Evolutionary conservation across 2,329 filamentous ascomycete species (phyloP).

Genomic region (Trichoderma koningiopsis): DNA sequence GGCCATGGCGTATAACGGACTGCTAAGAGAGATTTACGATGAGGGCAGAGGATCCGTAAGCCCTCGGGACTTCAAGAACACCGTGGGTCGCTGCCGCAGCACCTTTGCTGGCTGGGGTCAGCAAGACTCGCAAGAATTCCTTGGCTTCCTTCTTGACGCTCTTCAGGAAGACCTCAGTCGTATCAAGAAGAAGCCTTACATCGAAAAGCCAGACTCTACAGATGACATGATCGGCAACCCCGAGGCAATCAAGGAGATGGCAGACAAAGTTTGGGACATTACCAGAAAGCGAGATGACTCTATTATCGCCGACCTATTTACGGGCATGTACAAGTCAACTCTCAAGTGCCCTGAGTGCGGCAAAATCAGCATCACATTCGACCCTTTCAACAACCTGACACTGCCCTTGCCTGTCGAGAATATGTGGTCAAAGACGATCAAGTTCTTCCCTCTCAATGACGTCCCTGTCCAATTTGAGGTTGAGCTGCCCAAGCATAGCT

Average conservation of each 20-base stretch:
- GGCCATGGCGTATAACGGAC: slow-evolving; percentile 76
- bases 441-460: slow-evolving; percentile 76
- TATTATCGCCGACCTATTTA: slow-evolving; percentile 92
- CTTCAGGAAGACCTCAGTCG: slow-evolving; percentile 94
- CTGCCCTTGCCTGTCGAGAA: slow-evolving; percentile 87
- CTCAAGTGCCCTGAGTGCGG: slow-evolving; percentile 86
- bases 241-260: slow-evolving; percentile 78
- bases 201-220: slow-evolving; percentile 95
- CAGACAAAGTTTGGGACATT: slow-evolving; percentile 86
- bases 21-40: slow-evolving; percentile 78
- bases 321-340: slow-evolving; percentile 97
- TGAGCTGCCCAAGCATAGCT: slow-evolving; percentile 77
- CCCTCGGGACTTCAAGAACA: slow-evolving; percentile 79
- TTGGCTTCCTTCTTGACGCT: slow-evolving; percentile 91
- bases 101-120: slow-evolving; percentile 94
- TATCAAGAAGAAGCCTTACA: slow-evolving; percentile 93
- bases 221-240: slow-evolving; percentile 90
- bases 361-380: slow-evolving; percentile 98
- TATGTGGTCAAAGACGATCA: slow-evolving; percentile 73
- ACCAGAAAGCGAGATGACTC: slow-evolving; percentile 93
- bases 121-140: slow-evolving; percentile 95
- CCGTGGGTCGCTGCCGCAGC: slow-evolving; percentile 77
- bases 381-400: slow-evolving; percentile 94
- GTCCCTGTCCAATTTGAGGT: slow-evolving; percentile 71
- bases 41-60: slow-evolving; percentile 69